Percentiles rank a stretch among this genome's conserved stretches.
phyloP scores from a whole-genome alignment of 331 rosid species.

The Saraca asoca region DNA sequence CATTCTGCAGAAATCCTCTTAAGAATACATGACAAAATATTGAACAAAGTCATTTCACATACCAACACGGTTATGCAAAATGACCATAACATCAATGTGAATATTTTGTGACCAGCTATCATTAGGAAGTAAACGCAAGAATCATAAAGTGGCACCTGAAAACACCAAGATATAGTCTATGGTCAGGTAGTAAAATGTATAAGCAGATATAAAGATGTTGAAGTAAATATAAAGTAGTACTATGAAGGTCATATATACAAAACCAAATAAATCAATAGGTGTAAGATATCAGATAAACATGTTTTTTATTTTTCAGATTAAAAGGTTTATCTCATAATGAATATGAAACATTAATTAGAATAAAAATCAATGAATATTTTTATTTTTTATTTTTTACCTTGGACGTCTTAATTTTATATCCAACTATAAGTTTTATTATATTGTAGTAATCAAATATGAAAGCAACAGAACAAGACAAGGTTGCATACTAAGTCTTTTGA shows the following conservation, averaged over 20 bases:
- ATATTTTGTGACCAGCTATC: conserved; percentile 59
- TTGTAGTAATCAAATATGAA: conserved; percentile 14
- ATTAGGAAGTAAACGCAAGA: conserved; percentile 50
- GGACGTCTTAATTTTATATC: too few relatives aligned
- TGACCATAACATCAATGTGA: conserved; percentile 70
- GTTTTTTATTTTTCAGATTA: conserved; percentile 10
- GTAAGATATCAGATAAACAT: conserved; percentile 5
- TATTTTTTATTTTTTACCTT: too few relatives aligned
- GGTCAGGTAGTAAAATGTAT: conserved; percentile 20
- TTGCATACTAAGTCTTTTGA: conserved; percentile 61
- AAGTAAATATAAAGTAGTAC: neutral
- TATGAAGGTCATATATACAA: conserved; percentile 19
- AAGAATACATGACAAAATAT: too few relatives aligned
- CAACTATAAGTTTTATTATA: conserved; percentile 16
- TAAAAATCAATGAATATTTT: conserved; percentile 12
- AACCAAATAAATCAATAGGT: conserved; percentile 10
- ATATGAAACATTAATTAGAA: conserved; percentile 20
- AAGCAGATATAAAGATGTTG: neutral
- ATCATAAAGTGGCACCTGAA: conserved; percentile 58
- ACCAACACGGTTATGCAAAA: conserved; percentile 93
- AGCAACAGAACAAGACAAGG: conserved; percentile 28
- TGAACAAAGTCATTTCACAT: conserved; percentile 37
- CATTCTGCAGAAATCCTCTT: too few relatives aligned
- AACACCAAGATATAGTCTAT: conserved; percentile 26
- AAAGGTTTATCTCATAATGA: conserved; percentile 6